Evolutionary conservation across 2,329 filamentous ascomycete species (phyloP).

Genomic region (Colletotrichum orbiculare): DNA sequence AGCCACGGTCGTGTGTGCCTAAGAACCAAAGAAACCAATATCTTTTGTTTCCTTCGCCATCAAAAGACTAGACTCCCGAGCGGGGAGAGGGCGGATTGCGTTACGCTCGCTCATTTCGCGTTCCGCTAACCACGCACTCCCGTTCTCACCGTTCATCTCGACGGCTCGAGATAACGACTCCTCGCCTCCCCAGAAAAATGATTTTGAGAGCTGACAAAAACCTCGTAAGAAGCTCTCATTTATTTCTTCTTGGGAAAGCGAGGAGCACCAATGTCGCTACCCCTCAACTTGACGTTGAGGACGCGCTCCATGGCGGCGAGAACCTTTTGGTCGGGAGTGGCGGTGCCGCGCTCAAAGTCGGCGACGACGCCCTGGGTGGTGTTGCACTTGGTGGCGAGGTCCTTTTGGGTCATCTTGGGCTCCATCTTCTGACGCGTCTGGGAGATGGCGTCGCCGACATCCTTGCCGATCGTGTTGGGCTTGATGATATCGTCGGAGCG

Average conservation of each 20-base stretch:
- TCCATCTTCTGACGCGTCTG: slow-evolving; percentile 82
- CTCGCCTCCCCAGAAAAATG: neutral
- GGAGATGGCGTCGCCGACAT: slow-evolving; percentile 85
- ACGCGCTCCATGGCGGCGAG: slow-evolving; percentile 82
- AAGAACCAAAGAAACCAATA: slow-evolving; percentile 1
- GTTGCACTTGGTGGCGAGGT: slow-evolving; percentile 88
- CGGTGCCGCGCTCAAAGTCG: slow-evolving; percentile 86
- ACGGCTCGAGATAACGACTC: neutral
- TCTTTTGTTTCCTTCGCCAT: slow-evolving; percentile 9
- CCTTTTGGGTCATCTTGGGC: slow-evolving; percentile 97
- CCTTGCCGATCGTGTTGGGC: slow-evolving; percentile 87
- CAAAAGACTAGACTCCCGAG: slow-evolving; percentile 33
- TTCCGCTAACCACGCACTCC: neutral
- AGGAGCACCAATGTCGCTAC: slow-evolving; percentile 85
- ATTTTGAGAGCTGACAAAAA: neutral
- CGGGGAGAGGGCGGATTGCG: neutral
- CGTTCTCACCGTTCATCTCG: neutral
- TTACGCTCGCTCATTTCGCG: slow-evolving; percentile 2
- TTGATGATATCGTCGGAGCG: slow-evolving; percentile 97
- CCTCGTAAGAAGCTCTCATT: slow-evolving; percentile 36
- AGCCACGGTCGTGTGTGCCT: slow-evolving; percentile 7
- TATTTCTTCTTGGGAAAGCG: slow-evolving; percentile 80
- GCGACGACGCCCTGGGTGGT: slow-evolving; percentile 83
- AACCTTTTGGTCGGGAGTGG: slow-evolving; percentile 85
- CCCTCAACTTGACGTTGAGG: slow-evolving; percentile 88